Conservation (phyloP, 345 rosid species). For the Bruguiera gymnorhiza region DNA sequence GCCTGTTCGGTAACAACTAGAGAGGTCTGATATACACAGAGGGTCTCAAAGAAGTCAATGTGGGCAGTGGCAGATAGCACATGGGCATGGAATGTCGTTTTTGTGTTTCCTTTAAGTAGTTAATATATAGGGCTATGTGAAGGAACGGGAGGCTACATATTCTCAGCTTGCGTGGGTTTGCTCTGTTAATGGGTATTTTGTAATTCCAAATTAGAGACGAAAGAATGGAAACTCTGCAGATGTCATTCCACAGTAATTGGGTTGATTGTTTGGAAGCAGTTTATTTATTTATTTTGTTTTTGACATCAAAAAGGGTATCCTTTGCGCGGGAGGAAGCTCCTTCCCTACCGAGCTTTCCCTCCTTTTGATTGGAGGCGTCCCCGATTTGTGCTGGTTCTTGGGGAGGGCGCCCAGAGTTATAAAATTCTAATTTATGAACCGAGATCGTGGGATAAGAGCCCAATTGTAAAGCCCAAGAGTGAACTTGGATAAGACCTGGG, state of each 20-base stretch:
- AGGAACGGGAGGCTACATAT: conserved; percentile 33
- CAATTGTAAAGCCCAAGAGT: too few species aligned
- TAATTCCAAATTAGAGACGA: conserved; percentile 39
- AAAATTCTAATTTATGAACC: too few species aligned
- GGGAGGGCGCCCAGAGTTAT: too few species aligned
- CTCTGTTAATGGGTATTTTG: conserved; percentile 29
- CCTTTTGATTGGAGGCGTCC: too few species aligned
- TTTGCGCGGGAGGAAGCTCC: conserved; percentile 44
- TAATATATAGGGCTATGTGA: conserved; percentile 27
- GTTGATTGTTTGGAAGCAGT: conserved; percentile 12
- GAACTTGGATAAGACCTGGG: too few species aligned
- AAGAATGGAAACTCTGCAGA: conserved; percentile 31
- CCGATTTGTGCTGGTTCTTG: not conserved
- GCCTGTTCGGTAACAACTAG: conserved; percentile 16
- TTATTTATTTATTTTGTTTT: conserved; percentile 26
- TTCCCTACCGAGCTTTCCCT: not conserved
- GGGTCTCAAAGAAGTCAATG: conserved; percentile 7
- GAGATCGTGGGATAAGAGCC: too few species aligned
- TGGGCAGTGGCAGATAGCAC: conserved; percentile 41
- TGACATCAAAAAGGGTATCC: conserved; percentile 40
- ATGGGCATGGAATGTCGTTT: conserved; percentile 51
- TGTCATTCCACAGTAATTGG: conserved; percentile 31
- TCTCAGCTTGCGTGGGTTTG: conserved; percentile 22
- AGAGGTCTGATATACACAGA: conserved; percentile 17
- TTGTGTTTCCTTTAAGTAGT: conserved; percentile 21